Evolutionary conservation across 805 yeast species (phyloP), one percentile per base, ranked within the genome.

Genomic region (Wickerhamomyces kurtzmanii): DNA sequence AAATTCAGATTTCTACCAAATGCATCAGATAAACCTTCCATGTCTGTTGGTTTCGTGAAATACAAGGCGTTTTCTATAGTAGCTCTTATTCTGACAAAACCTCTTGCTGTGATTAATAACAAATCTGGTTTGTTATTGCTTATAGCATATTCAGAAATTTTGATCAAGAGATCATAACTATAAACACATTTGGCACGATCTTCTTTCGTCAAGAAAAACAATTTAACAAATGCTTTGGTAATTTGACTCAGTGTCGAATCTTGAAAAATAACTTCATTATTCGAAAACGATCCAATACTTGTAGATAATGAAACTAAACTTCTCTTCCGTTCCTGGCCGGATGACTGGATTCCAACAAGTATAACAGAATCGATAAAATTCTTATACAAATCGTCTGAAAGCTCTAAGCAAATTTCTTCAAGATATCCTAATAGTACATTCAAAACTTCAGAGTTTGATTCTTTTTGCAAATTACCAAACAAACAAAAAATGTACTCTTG

Each of bases 21-120:
- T 0, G 73, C 65, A 3, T 75, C 67, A 8, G 84, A 69, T 12
- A 80, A 49, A 0, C 83, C 85, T 23, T 71, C 78, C 59, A 77
- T 70, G 43, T 80, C 83, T 1, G 51, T 45, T 4, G 80, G 78
- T 6, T 60, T 53, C 3, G 71, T 51, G 23, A 79, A 53, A 41
- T 60, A 70, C 2, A 79, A 49, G 20, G 47, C 51, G 5, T 59
- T 56, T 4, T 61, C 62, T 10, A 55, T 43, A 2, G 73, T 64
- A 0, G 58, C 58, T 29, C 89, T 57, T 2, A 77, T 53, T 34
- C 85, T 57, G 12, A 69, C 53, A 30, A 81, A 51, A 11, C 72
- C 52, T 28, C 76, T 62, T 6, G 74, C 56, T 3, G 71, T 47
- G 5, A 62, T 54, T n/a, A 79, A 48, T 26, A 70, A 49, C 5